Conservation (phyloP, 257 asterid genomes). For the Gentiana macrophylla region DNA sequence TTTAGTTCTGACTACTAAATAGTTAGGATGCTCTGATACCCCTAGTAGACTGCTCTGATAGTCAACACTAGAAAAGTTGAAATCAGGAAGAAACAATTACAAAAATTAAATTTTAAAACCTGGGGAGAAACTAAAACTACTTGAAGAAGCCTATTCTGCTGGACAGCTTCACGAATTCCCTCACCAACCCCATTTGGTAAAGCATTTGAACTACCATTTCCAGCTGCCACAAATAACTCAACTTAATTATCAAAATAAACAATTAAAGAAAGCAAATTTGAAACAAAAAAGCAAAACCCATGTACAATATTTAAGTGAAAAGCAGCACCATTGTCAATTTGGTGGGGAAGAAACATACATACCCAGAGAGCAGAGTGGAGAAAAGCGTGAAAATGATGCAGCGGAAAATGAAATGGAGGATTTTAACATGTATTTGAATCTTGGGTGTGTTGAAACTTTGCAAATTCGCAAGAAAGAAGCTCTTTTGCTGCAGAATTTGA, state of each 20-base stretch:
- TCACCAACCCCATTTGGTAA: slow-evolving; percentile 36
- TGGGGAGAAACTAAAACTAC: slow-evolving; percentile 94
- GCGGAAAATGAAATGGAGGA: slow-evolving; percentile 26
- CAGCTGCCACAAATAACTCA: slow-evolving; percentile 23
- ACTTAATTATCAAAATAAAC: neutral
- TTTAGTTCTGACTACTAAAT: too few species aligned
- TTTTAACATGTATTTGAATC: slow-evolving; percentile 13
- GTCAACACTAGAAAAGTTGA: too few species aligned
- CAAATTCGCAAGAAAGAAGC: slow-evolving; percentile 20
- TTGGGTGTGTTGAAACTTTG: slow-evolving; percentile 14
- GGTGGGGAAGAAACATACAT: neutral
- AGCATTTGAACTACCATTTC: slow-evolving; percentile 28
- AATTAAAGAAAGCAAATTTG: neutral
- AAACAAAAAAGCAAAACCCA: neutral
- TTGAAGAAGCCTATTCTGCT: slow-evolving; percentile 48
- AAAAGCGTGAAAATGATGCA: slow-evolving; percentile 28
- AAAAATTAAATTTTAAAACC: slow-evolving; percentile 22
- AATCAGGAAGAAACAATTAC: too few species aligned
- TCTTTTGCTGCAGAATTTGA: slow-evolving; percentile 1
- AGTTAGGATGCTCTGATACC: too few species aligned
- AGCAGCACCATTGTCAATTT: too few species aligned
- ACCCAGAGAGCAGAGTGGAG: slow-evolving; percentile 37
- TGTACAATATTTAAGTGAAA: too few species aligned
- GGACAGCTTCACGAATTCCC: slow-evolving; percentile 24
- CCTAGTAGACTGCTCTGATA: too few species aligned